These are phyloP conservation scores for Emmonsiellopsis sp. DNA, from an alignment of 2,329 filamentous ascomycete genomes.

Conservation along the genomic window DNA sequence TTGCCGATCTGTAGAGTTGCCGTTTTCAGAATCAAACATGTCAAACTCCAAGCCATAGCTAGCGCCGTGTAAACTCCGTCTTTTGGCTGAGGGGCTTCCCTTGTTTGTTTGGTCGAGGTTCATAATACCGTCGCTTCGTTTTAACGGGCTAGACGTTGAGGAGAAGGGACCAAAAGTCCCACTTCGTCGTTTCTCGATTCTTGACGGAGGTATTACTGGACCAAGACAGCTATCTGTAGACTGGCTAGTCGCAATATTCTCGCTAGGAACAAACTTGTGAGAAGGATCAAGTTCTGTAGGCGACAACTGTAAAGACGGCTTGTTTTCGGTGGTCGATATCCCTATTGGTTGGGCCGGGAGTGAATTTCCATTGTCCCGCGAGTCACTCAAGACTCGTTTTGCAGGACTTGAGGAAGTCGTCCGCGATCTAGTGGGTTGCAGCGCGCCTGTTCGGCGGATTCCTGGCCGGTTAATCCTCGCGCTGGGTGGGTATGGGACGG, in stretches of 20 bases:
- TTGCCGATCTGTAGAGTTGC: slow-evolving; percentile 14
- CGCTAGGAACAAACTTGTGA: slow-evolving; percentile 4
- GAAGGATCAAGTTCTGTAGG: slow-evolving; percentile 5
- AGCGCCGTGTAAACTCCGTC: slow-evolving; percentile 76
- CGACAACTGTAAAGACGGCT: background rate
- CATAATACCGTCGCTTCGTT: slow-evolving; percentile 85
- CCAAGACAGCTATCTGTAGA: background rate
- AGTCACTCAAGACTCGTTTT: slow-evolving; percentile 64
- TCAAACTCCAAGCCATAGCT: slow-evolving; percentile 56
- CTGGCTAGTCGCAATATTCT: slow-evolving; percentile 25
- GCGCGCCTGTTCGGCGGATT: slow-evolving; percentile 29
- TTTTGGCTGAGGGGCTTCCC: slow-evolving; percentile 76
- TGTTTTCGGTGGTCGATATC: slow-evolving; percentile 9
- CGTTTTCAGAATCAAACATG: slow-evolving; percentile 56
- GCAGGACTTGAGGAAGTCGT: slow-evolving; percentile 73
- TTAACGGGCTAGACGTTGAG: slow-evolving; percentile 69
- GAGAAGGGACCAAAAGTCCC: slow-evolving; percentile 40
- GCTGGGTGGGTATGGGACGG: slow-evolving; percentile 57
- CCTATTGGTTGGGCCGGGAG: slow-evolving; percentile 35
- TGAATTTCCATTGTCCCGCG: slow-evolving; percentile 62
- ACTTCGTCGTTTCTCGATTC: slow-evolving; percentile 41
- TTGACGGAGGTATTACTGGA: slow-evolving; percentile 23
- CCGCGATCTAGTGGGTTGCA: slow-evolving; percentile 43
- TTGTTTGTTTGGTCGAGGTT: slow-evolving; percentile 60
- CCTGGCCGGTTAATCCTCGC: slow-evolving; percentile 47